A percentile compares a stretch with the other conserved stretches of the same genome.
These are phyloP conservation scores for Linderniella brevidens DNA, from an alignment of 257 asterid genomes.

Conservation along the genomic window DNA sequence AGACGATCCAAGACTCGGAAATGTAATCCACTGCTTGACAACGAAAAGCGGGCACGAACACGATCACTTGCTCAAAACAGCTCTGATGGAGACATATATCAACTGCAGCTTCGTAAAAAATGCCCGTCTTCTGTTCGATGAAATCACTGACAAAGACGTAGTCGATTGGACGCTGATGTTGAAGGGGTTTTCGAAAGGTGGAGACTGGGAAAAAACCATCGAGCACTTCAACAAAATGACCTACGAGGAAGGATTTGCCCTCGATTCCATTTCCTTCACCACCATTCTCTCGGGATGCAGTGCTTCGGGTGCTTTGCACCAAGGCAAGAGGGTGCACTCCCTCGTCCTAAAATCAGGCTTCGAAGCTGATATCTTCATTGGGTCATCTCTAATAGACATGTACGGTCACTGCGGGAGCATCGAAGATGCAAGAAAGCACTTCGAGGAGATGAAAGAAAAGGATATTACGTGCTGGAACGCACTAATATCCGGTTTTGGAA, in stretches of 20 bases:
- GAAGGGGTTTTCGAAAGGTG: slow-evolving; percentile 33
- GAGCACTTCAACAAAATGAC: slow-evolving; percentile 35
- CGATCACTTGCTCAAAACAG: slow-evolving; percentile 23
- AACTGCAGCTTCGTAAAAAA: slow-evolving; percentile 14
- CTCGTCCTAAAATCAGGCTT: slow-evolving; percentile 30
- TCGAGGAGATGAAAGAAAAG: slow-evolving; percentile 21
- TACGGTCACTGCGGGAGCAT: slow-evolving; percentile 34
- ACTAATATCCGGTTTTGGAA: slow-evolving; percentile 39
- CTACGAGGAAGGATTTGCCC: slow-evolving; percentile 13
- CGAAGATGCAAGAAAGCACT: slow-evolving; percentile 18
- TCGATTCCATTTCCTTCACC: slow-evolving; percentile 30
- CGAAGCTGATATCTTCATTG: slow-evolving; percentile 26
- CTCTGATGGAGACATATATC: slow-evolving; percentile 31
- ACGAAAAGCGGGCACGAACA: slow-evolving; percentile 22
- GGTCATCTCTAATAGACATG: slow-evolving; percentile 37
- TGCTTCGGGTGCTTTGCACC: slow-evolving; percentile 38
- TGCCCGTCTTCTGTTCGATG: slow-evolving; percentile 31
- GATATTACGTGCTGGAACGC: slow-evolving; percentile 52
- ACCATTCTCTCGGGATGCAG: slow-evolving; percentile 41
- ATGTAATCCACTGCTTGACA: slow-evolving; percentile 21
- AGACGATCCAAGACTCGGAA: slow-evolving; percentile 19
- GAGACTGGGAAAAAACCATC: slow-evolving; percentile 21
- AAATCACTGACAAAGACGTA: slow-evolving; percentile 27
- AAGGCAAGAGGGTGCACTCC: slow-evolving; percentile 33
- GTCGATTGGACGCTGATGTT: slow-evolving; percentile 51